These are phyloP conservation scores for Fusarium mangiferae DNA, from an alignment of 2,329 filamentous ascomycete species.

Conservation along the genomic window DNA sequence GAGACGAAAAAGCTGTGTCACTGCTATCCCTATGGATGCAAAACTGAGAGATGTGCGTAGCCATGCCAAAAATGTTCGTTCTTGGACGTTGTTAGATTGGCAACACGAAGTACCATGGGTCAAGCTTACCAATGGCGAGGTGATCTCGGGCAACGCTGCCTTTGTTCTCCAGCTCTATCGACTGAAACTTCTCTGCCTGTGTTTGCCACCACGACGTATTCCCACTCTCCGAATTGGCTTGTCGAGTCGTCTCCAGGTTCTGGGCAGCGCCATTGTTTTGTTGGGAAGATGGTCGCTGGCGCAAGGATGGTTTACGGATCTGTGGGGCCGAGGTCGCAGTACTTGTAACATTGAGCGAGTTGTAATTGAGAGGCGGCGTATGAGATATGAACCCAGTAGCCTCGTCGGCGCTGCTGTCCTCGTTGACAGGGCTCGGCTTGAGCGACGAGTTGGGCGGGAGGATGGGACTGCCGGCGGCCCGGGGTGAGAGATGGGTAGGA, in stretches of 20 bases:
- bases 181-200: conserved; percentile 61
- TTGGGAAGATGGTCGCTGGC: conserved; percentile 13
- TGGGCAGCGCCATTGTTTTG: conserved; percentile 9
- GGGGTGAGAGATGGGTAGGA: conserved; percentile 13
- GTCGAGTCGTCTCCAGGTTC: conserved; percentile 20
- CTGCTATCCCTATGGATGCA: conserved; percentile 82
- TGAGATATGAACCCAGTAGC: conserved; percentile 54
- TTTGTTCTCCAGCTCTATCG: conserved; percentile 85
- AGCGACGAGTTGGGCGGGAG: conserved; percentile 28
- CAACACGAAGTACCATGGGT: background rate
- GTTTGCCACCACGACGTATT: conserved; percentile 61
- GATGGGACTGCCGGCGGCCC: conserved; percentile 33
- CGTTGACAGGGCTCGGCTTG: conserved; percentile 28
- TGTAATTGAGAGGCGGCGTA: conserved; percentile 53
- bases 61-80: conserved; percentile 88
- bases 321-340: conserved; percentile 25
- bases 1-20: conserved; percentile 86
- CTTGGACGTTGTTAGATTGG: conserved; percentile 54
- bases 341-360: conserved; percentile 47
- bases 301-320: conserved; percentile 23
- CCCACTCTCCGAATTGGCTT: conserved; percentile 36
- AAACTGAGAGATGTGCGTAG: conserved; percentile 84
- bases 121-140: conserved; percentile 73
- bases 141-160: conserved; percentile 86
- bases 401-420: conserved; percentile 51